Conservation (phyloP, 2,329 filamentous ascomycete genomes). For the Xylariaceae sp. region DNA sequence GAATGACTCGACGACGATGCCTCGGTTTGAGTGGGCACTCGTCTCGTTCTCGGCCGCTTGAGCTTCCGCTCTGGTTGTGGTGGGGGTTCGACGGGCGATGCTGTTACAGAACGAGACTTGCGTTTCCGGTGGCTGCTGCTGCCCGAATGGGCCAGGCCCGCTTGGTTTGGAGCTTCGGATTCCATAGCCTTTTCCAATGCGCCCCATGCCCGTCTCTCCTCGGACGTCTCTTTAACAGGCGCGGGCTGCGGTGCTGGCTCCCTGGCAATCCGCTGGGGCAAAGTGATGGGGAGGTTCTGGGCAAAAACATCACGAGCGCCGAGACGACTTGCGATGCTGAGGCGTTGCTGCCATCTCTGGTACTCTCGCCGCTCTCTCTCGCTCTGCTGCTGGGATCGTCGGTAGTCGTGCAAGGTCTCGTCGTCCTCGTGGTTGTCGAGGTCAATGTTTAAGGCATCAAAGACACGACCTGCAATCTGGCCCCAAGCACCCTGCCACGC, state of each 20-base stretch:
- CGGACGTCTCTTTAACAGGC: conserved; percentile 60
- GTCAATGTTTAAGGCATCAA: conserved; percentile 67
- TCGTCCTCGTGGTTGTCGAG: conserved; percentile 84
- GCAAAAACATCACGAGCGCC: conserved; percentile 70
- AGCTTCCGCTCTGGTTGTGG: conserved; percentile 75
- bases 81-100: conserved; percentile 62
- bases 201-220: conserved; percentile 83
- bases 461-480: conserved; percentile 55
- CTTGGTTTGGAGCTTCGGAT: conserved; percentile 45
- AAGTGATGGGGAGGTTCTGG: conserved; percentile 49
- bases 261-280: conserved; percentile 58
- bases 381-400: conserved; percentile 46
- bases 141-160: conserved; percentile 25
- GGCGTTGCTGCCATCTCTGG: conserved; percentile 75
- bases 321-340: conserved; percentile 74
- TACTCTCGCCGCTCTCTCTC: conserved; percentile 52
- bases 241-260: conserved; percentile 48
- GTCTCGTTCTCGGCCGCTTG: conserved; percentile 78
- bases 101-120: conserved; percentile 63
- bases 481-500: conserved; percentile 89
- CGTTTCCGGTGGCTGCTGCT: conserved; percentile 58
- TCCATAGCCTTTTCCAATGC: conserved; percentile 82
- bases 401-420: conserved; percentile 46
- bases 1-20: conserved; percentile 36
- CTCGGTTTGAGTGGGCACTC: conserved; percentile 49